These are phyloP conservation scores for Simmondsia chinensis DNA, from an alignment of 148 eudicot species.

Conservation along the genomic window DNA sequence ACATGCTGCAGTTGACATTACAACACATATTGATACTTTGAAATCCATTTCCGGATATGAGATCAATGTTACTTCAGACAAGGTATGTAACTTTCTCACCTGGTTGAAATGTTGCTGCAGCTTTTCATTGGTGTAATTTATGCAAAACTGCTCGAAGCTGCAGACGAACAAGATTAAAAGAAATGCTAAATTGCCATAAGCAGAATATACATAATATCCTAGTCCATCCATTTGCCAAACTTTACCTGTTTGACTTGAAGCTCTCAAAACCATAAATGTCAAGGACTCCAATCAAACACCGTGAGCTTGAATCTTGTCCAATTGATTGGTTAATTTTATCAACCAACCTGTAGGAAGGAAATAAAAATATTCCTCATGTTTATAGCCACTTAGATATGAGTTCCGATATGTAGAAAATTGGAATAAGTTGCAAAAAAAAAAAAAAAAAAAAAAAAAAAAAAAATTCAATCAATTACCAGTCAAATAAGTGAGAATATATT, in stretches of 20 bases:
- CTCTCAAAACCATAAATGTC: slow-evolving; percentile 99
- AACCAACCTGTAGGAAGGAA: slow-evolving; percentile 71
- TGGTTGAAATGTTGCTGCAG: slow-evolving; percentile 97
- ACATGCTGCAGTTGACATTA: slow-evolving; percentile 63
- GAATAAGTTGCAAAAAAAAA: slow-evolving; percentile 3
- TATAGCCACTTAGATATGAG: slow-evolving; percentile 3
- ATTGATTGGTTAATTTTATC: slow-evolving; percentile 83
- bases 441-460: slow-evolving; percentile 1
- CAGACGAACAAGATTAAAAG: slow-evolving; percentile 15
- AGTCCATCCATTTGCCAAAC: slow-evolving; percentile 1
- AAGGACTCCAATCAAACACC: slow-evolving; percentile 88
- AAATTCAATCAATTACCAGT: too few species aligned
- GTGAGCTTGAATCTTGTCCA: slow-evolving; percentile 92
- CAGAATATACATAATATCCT: neutral
- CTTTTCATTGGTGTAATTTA: slow-evolving; percentile 96
- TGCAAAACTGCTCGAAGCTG: slow-evolving; percentile 99
- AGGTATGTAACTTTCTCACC: too few species aligned
- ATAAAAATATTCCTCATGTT: too few species aligned
- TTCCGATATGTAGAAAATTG: neutral
- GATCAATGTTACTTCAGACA: too few species aligned
- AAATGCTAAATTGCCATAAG: slow-evolving; percentile 1
- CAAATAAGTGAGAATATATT: slow-evolving; percentile 77
- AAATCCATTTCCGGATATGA: too few species aligned
- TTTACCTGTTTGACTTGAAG: slow-evolving; percentile 85
- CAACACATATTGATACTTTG: too few species aligned